phyloP scores from a whole-genome alignment of 768 basidiomycete species.

The Trichaptum fuscoviolaceum region DNA sequence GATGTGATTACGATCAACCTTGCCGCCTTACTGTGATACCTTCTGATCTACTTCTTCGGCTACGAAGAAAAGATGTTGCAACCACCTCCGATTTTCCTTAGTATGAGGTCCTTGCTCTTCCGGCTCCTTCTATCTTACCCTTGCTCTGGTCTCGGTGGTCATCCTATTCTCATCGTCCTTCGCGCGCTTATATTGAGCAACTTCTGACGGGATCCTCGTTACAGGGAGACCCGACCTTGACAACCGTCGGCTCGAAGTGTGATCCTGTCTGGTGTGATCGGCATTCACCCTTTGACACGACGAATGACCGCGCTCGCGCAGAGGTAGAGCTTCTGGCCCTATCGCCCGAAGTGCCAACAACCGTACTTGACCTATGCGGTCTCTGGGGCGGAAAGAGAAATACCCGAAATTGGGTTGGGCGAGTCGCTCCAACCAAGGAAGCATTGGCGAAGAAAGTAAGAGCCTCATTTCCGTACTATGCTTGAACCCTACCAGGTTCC shows the following conservation, averaged over 20 bases:
- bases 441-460: conserved; percentile 43
- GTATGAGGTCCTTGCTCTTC: neutral
- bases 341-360: conserved; percentile 34
- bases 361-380: conserved; percentile 57
- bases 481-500: neutral
- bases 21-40: neutral
- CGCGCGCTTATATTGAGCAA: neutral
- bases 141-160: too few species aligned
- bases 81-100: neutral
- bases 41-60: neutral
- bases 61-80: neutral
- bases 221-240: conserved; percentile 26
- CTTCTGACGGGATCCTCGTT: neutral
- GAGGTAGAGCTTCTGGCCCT: conserved; percentile 52
- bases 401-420: conserved; percentile 44
- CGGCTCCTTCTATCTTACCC: too few species aligned
- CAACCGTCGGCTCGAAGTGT: conserved; percentile 9
- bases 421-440: conserved; percentile 53
- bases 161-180: too few species aligned
- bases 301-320: conserved; percentile 41
- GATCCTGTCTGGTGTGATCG: conserved; percentile 43
- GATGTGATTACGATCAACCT: neutral
- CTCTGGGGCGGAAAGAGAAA: conserved; percentile 55
- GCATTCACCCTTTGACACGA: conserved; percentile 36
- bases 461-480: too few species aligned